Base-by-base conservation (phyloP, 2,329 filamentous ascomycete genomes). In the Fusarium nurragi region DNA sequence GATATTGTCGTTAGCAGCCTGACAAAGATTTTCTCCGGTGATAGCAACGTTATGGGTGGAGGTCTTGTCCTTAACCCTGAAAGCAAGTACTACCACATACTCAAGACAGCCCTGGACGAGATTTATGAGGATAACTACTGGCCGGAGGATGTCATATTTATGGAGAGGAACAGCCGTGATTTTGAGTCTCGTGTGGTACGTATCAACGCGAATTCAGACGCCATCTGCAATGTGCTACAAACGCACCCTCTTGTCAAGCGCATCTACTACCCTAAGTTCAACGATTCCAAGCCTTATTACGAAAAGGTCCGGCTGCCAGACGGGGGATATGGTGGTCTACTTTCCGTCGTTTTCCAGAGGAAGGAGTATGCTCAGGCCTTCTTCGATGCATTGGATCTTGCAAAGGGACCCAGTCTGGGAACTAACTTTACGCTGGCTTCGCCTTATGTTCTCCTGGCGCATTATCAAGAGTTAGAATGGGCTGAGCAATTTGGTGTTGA, bases 1-100 rank as follows among this genome's bases (percentile, higher is more conserved):
- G 95, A 99, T 77, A 84, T 98, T 16, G 92, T 98, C 6, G 94
- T 97, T 54, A 97, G 92, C 81, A 97, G 92, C 75, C 82, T 99
- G 58, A 98, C 95, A 45, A 99, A 99, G 77, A 90, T 98, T 51
- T 99, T 99, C 79, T 97, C 93, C 54, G 95, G 95, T 47, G 95
- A 97, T 77, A 95, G 92, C 76, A 98, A 99, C 76, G 95, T 99
- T 68, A 98, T 98, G 94, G 95, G 94, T 57, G 95, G 95, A 54
- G 91, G 89, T 65, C 79, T 84, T 41, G 86, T 89, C 51, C 74
- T 89, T 41, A 89, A 89, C 71, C 86, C 86, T 1, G 85, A 88
- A 54, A 82, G 88, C n/a, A 86, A 80, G 41, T 90, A 90, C 78
- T 97, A 97, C 76, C 53, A 75, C 4, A 69, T 78, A 1, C 77